phyloP scores from a whole-genome alignment of 208 protist genomes.

The Trypanosoma mega region DNA sequence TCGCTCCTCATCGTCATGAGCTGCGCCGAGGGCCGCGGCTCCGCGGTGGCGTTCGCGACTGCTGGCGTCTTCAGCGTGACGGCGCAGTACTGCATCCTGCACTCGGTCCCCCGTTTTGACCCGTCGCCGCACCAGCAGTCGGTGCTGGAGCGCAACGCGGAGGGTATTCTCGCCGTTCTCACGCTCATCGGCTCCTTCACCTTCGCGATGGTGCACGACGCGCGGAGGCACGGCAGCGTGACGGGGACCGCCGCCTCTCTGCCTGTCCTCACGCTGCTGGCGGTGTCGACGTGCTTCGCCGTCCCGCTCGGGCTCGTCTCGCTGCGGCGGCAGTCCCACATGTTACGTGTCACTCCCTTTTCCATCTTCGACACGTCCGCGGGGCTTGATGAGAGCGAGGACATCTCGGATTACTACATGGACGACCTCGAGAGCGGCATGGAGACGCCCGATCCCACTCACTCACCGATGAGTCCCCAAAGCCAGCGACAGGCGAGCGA shows the following conservation, averaged over 20 bases:
- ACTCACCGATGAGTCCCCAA: too few relatives aligned
- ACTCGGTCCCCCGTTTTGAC: slow-evolving; percentile 54
- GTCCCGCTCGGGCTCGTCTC: slow-evolving; percentile 73
- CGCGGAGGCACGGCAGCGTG: slow-evolving; percentile 19
- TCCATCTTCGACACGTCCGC: slow-evolving; percentile 29
- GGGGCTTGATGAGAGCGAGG: slow-evolving; percentile 31
- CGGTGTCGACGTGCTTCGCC: slow-evolving; percentile 48
- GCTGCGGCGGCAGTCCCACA: slow-evolving; percentile 56
- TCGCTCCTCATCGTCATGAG: slow-evolving; percentile 38
- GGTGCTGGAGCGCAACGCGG: slow-evolving; percentile 57
- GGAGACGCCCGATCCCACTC: neutral
- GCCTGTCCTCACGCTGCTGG: slow-evolving; percentile 47
- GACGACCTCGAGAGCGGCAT: neutral
- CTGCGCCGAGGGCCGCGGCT: slow-evolving; percentile 39
- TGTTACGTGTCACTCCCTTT: slow-evolving; percentile 34
- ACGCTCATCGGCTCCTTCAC: slow-evolving; percentile 57
- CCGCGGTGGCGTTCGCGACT: slow-evolving; percentile 32
- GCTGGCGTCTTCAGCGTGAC: slow-evolving; percentile 42
- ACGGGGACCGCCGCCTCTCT: slow-evolving; percentile 33
- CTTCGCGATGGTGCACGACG: slow-evolving; percentile 47
- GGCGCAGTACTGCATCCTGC: slow-evolving; percentile 45
- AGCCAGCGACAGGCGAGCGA: too few relatives aligned
- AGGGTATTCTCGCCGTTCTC: slow-evolving; percentile 61
- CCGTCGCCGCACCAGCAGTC: slow-evolving; percentile 25
- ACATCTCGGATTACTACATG: neutral